Evolutionary conservation across 169 alveolate species (phyloP).

Genomic region (Plasmodium gaboni): DNA sequence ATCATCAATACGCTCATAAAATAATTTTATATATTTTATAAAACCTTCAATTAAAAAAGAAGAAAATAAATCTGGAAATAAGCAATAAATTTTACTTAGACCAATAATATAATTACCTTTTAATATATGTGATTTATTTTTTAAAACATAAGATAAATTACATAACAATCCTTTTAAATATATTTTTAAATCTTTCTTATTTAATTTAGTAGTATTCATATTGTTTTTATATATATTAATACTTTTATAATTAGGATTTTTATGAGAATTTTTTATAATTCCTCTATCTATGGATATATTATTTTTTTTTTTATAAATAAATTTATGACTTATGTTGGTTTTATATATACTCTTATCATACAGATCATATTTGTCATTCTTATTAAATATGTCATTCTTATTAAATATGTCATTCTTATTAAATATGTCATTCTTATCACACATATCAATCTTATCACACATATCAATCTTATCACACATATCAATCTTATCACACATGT

Average conservation of each 20-base stretch:
- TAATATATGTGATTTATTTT: slow-evolving; percentile 29
- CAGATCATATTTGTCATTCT: no score
- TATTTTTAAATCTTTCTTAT: slow-evolving; percentile 40
- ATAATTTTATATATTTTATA: slow-evolving; percentile 30
- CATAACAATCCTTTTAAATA: slow-evolving; percentile 42
- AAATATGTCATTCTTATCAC: no score
- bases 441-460: no score
- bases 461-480: no score
- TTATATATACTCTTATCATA: no score
- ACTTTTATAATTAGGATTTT: neutral
- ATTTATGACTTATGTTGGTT: no score
- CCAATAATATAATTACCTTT: slow-evolving; percentile 50
- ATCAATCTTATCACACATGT: no score
- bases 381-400: no score
- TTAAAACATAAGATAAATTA: slow-evolving; percentile 51
- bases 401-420: no score
- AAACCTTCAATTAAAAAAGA: slow-evolving; percentile 35
- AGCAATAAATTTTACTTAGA: slow-evolving; percentile 57
- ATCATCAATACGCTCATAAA: slow-evolving; percentile 7
- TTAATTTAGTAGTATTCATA: slow-evolving; percentile 25
- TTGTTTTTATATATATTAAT: slow-evolving; percentile 15
- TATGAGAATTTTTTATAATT: neutral
- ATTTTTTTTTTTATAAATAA: neutral
- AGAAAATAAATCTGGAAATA: slow-evolving; percentile 54
- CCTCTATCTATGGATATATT: slow-evolving; percentile 28